A percentile compares a stretch with the other conserved stretches of the same genome.
phyloP scores from a whole-genome alignment of 176 grass and related monocot genomes.

The bread wheat (Triticum aestivum) region DNA sequence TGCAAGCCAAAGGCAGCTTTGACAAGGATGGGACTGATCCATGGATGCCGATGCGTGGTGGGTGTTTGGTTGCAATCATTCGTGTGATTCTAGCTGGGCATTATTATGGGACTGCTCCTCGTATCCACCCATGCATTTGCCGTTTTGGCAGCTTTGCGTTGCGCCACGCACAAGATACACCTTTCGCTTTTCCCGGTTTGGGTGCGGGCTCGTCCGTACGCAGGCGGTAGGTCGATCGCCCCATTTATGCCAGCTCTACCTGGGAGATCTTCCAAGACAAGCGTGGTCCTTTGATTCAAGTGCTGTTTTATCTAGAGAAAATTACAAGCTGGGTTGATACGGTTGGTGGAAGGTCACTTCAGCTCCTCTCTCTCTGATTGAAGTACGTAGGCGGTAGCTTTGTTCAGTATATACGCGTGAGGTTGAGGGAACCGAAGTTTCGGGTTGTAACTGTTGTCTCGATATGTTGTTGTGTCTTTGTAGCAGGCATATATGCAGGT shows the following conservation, averaged over 20 bases:
- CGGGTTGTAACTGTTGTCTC: not conserved
- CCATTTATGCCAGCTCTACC: not conserved
- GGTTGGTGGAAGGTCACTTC: not conserved
- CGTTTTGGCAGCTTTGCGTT: not conserved
- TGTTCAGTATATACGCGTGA: no score
- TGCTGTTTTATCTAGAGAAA: not conserved
- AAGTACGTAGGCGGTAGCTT: no score
- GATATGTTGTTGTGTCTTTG: not conserved
- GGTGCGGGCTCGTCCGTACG: not conserved
- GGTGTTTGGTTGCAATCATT: slow-evolving; percentile 29
- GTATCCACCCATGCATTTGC: not conserved
- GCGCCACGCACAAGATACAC: not conserved
- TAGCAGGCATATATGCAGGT: no score
- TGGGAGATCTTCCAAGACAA: not conserved
- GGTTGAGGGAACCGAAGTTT: not conserved
- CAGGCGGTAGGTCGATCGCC: not conserved
- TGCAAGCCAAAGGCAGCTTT: slow-evolving; percentile 1
- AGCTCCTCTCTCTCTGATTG: no score
- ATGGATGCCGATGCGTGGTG: not conserved
- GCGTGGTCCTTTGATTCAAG: not conserved
- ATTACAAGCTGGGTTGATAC: not conserved
- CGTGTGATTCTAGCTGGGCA: slow-evolving; percentile 22
- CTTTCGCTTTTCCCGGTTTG: not conserved
- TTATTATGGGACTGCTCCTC: not conserved
- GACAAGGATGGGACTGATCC: slow-evolving; percentile 28